Conservation (phyloP, 2,329 filamentous ascomycete species). For the Colletotrichum agaves region DNA sequence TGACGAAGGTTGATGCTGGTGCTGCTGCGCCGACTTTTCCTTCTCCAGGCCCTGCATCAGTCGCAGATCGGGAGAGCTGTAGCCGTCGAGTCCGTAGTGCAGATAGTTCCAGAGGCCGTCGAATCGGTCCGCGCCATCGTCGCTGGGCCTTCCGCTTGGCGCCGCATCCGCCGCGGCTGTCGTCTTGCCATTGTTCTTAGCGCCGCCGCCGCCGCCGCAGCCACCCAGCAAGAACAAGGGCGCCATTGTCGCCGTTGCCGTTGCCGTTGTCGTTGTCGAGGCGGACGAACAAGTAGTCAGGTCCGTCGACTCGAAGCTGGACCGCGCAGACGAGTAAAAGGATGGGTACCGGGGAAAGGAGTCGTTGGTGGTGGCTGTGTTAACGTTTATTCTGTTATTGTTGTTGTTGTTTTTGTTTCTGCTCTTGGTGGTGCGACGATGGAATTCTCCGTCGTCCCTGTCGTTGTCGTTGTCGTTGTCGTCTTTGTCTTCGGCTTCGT, state of each 20-base stretch:
- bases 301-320: slow-evolving; percentile 16
- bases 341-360: slow-evolving; percentile 4
- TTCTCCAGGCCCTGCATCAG: not conserved
- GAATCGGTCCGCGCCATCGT: slow-evolving; percentile 28
- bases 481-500: not conserved
- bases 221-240: slow-evolving; percentile 17
- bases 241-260: slow-evolving; percentile 32
- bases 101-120: slow-evolving; percentile 34
- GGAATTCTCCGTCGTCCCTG: not conserved
- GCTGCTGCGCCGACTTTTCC: not conserved
- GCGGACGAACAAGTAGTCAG: not conserved
- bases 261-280: slow-evolving; percentile 9
- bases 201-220: slow-evolving; percentile 13
- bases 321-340: slow-evolving; percentile 25
- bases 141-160: slow-evolving; percentile 15
- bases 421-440: not conserved
- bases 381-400: not conserved
- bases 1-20: slow-evolving; percentile 1
- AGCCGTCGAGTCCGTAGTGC: slow-evolving; percentile 34
- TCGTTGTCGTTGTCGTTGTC: not conserved
- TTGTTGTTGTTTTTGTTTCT: too few relatives aligned
- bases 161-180: slow-evolving; percentile 11
- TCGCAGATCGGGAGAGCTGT: slow-evolving; percentile 30
- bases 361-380: not conserved
- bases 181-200: slow-evolving; percentile 18